phyloP scores from a whole-genome alignment of 225 moss, liverwort and hornwort genomes.

The Takakia lepidozioides region DNA sequence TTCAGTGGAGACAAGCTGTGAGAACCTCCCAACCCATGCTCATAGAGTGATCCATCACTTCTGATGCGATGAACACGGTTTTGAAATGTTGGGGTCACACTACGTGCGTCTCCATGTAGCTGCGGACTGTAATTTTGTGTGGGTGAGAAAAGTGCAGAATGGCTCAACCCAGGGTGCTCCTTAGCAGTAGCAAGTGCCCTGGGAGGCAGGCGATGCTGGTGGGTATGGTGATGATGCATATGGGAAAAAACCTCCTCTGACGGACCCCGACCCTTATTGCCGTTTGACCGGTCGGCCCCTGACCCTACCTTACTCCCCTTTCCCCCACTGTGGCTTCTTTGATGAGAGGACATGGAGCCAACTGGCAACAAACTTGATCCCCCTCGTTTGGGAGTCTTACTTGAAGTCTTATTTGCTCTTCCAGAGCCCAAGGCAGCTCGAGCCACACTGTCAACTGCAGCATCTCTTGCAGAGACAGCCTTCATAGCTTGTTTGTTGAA shows the following conservation, averaged over 20 bases:
- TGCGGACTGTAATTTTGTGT: no score
- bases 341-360: conserved; percentile 14
- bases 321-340: conserved; percentile 18
- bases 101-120: no score
- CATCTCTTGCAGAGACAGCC: conserved; percentile 58
- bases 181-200: background rate
- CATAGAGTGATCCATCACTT: no score
- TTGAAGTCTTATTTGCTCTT: conserved; percentile 34
- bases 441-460: conserved; percentile 57
- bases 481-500: conserved; percentile 83
- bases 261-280: conserved; percentile 16
- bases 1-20: no score
- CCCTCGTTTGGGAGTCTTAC: conserved; percentile 24
- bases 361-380: conserved; percentile 12
- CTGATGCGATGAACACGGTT: no score
- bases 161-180: background rate
- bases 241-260: background rate
- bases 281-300: conserved; percentile 15
- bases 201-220: conserved; percentile 2
- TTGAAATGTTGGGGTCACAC: no score
- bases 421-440: conserved; percentile 57
- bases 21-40: no score
- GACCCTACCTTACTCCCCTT: conserved; percentile 14
- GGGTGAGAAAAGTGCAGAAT: background rate
- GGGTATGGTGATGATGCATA: background rate